phyloP scores from a whole-genome alignment of 148 eudicot species.

The Heliosperma pusillum region DNA sequence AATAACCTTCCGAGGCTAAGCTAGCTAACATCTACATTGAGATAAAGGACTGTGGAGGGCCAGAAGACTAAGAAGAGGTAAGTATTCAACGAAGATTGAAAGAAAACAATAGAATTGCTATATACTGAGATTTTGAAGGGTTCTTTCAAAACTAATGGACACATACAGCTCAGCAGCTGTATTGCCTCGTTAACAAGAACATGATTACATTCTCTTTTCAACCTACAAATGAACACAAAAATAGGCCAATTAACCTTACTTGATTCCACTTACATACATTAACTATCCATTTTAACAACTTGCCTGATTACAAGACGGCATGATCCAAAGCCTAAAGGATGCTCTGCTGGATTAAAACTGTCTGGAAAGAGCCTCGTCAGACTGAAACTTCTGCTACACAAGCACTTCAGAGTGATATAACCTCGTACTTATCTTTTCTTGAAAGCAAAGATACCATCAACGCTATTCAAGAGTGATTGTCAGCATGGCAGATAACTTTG shows the following conservation, averaged over 20 bases:
- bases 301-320: conserved; percentile 35
- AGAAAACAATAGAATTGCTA: conserved; percentile 6
- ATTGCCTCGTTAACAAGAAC: conserved; percentile 12
- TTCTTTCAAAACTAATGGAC: conserved; percentile 6
- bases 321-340: conserved; percentile 48
- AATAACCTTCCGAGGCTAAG: not conserved
- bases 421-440: conserved; percentile 13
- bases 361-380: conserved; percentile 32
- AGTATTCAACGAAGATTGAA: not conserved
- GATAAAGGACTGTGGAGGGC: not conserved
- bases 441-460: not conserved
- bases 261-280: not conserved
- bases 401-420: conserved; percentile 13
- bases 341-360: conserved; percentile 42
- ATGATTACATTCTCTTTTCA: conserved; percentile 5
- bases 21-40: too few species aligned
- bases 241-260: not conserved
- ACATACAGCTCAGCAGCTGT: not conserved
- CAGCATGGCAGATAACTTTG: not conserved
- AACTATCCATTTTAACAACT: conserved; percentile 7
- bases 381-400: conserved; percentile 20
- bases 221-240: conserved; percentile 12
- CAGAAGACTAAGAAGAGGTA: not conserved
- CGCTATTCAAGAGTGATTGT: not conserved
- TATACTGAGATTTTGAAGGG: not conserved